phyloP scores from a whole-genome alignment of 768 basidiomycete genomes.

The Pisolithus tinctorius region DNA sequence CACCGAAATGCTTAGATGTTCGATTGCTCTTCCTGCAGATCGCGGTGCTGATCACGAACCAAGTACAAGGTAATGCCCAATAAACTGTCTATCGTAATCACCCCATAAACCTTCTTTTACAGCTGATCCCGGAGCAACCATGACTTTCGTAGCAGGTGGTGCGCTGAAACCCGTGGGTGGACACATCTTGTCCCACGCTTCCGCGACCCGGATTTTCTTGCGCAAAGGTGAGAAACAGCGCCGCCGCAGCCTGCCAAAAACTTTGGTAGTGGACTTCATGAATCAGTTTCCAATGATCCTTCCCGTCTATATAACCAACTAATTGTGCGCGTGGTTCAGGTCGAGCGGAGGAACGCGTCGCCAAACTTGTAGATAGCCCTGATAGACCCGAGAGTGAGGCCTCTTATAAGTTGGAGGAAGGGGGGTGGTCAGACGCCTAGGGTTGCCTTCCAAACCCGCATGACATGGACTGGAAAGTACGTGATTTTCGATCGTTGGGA shows the following conservation, averaged over 20 bases:
- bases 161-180: slow-evolving; percentile 89
- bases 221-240: slow-evolving; percentile 59
- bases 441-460: background rate
- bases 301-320: background rate
- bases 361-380: slow-evolving; percentile 85
- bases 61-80: slow-evolving; percentile 66
- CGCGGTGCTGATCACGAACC: slow-evolving; percentile 84
- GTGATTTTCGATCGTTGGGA: too few species aligned
- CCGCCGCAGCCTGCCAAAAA: background rate
- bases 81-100: background rate
- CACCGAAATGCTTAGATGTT: slow-evolving; percentile 1
- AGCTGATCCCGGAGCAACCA: slow-evolving; percentile 94
- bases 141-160: slow-evolving; percentile 92
- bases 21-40: slow-evolving; percentile 40
- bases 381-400: slow-evolving; percentile 88
- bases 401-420: slow-evolving; percentile 86
- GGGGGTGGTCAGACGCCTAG: slow-evolving; percentile 81
- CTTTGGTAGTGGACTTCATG: background rate
- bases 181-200: slow-evolving; percentile 81
- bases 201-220: slow-evolving; percentile 80
- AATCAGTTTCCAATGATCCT: background rate
- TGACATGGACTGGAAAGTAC: too few species aligned
- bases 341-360: slow-evolving; percentile 85
- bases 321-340: slow-evolving; percentile 35
- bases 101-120: slow-evolving; percentile 8